Evolutionary conservation across 306 rosid genomes (phyloP), one percentile per base, ranked within the genome.

Genomic region (Prunus mira): DNA sequence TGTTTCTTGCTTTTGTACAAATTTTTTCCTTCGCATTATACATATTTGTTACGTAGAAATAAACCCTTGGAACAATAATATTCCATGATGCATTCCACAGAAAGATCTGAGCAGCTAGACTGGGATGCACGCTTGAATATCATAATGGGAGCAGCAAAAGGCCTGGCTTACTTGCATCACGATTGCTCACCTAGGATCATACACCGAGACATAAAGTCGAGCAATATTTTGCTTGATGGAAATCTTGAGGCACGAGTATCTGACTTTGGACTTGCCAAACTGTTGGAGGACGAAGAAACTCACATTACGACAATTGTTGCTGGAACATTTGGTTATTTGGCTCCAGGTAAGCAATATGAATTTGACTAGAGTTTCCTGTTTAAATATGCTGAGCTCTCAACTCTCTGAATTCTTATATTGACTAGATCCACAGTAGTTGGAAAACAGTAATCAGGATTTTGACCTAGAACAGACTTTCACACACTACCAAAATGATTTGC

Each of bases 211-310:
- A 96, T 96, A 82, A 96, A 96, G 79, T 96, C 99, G 0, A 96
- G 99, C 86, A 96, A 96, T 79, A 96, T 96, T 83, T 91, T 96
- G 32, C 98, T 96, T 38, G 98, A 92, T 77, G 98, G 93, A 52
- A 92, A 87, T 87, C 86, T 96, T 82, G 98, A 92, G 76, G 98
- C 99, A 46, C 90, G 97, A 75, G 99, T 96, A 72, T 96, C 99
- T 79, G 99, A 96, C 77, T 96, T 96, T 86, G 99, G 99, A 82
- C 98, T 96, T 32, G 99, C 99, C 45, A 96, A 96, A 80, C 93
- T 96, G 34, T 82, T 96, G 79, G 98, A 88, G 83, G 99, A 96
- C 70, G 97, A 96, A 86, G 97, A 96, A 86, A 86, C 99, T 65
- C 99, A 96, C 79, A 96, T 91, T 70, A 92, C 98, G 6, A 96